These are phyloP conservation scores for Durusdinium trenchii DNA, from an alignment of 73 alveolate species.

Conservation along the genomic window DNA sequence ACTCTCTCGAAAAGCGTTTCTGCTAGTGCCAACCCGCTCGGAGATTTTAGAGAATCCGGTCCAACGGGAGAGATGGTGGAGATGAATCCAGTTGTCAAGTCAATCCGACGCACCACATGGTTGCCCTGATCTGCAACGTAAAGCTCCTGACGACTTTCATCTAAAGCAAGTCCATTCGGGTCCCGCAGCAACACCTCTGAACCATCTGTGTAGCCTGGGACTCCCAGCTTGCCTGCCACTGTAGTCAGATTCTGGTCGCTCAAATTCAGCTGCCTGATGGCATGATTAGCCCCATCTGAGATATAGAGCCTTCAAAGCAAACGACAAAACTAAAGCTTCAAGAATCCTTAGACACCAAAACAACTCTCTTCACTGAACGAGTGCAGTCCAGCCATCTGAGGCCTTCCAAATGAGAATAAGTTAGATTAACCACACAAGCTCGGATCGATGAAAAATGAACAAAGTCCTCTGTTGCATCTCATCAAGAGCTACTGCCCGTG, in stretches of 20 bases:
- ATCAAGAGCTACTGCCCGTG: conserved; percentile 73
- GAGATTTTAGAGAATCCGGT: background rate
- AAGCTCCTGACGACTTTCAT: conserved; percentile 14
- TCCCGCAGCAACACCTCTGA: conserved; percentile 7
- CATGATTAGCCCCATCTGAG: conserved; percentile 90
- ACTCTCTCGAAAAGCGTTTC: conserved; percentile 15
- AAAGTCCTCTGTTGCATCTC: conserved; percentile 72
- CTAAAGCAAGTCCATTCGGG: conserved; percentile 67
- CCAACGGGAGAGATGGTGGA: background rate
- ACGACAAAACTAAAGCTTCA: background rate
- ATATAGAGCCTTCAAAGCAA: conserved; percentile 38
- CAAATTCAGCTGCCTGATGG: conserved; percentile 46
- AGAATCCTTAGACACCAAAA: background rate
- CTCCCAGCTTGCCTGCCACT: conserved; percentile 13
- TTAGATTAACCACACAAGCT: background rate
- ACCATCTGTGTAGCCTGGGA: conserved; percentile 40
- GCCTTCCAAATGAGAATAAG: background rate
- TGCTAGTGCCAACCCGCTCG: conserved; percentile 32
- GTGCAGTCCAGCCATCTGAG: background rate
- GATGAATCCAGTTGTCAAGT: conserved; percentile 14
- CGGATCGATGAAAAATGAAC: background rate
- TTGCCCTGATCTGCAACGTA: conserved; percentile 82
- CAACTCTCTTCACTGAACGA: background rate
- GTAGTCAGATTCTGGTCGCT: conserved; percentile 35
- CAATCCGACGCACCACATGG: conserved; percentile 63